phyloP scores from a whole-genome alignment of 2,329 filamentous ascomycete genomes.

The Calycina herbarum region DNA sequence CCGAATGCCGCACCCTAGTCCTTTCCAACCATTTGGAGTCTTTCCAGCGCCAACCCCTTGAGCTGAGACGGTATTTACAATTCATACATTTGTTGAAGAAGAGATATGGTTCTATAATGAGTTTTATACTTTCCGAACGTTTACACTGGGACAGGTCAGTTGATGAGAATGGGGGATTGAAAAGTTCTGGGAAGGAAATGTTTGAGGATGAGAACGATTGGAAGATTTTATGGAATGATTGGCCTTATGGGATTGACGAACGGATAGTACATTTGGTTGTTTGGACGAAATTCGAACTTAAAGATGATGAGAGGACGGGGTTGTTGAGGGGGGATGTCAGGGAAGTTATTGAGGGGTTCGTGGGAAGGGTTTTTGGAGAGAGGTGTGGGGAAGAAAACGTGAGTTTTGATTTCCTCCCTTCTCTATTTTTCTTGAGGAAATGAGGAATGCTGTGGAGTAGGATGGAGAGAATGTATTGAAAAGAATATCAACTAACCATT shows the following conservation, averaged over 20 bases:
- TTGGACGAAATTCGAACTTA: conserved; percentile 86
- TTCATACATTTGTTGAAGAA: conserved; percentile 65
- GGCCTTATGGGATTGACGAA: conserved; percentile 83
- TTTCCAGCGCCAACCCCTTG: conserved; percentile 75
- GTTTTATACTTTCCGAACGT: conserved; percentile 70
- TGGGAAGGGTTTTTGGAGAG: conserved; percentile 64
- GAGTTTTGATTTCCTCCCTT: conserved; percentile 35
- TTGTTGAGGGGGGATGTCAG: conserved; percentile 67
- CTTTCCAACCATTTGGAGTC: conserved; percentile 66
- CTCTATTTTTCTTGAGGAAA: neutral
- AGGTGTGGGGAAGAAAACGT: conserved; percentile 51
- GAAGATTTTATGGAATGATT: conserved; percentile 84
- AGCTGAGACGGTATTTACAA: conserved; percentile 74
- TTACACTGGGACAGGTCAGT: conserved; percentile 65
- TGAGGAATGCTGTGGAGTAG: conserved; percentile 36
- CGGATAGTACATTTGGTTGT: conserved; percentile 83
- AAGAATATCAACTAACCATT: neutral
- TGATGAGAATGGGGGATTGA: conserved; percentile 38
- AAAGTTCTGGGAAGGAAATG: neutral
- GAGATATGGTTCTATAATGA: conserved; percentile 73
- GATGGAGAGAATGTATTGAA: neutral
- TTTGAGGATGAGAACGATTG: conserved; percentile 49
- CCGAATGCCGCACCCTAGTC: conserved; percentile 62
- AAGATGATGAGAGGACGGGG: conserved; percentile 58
- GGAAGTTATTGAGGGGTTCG: conserved; percentile 68